Evolutionary conservation across 305 asterid species (phyloP), one percentile per base, ranked within the genome.

Genomic region (Andrographis paniculata): DNA sequence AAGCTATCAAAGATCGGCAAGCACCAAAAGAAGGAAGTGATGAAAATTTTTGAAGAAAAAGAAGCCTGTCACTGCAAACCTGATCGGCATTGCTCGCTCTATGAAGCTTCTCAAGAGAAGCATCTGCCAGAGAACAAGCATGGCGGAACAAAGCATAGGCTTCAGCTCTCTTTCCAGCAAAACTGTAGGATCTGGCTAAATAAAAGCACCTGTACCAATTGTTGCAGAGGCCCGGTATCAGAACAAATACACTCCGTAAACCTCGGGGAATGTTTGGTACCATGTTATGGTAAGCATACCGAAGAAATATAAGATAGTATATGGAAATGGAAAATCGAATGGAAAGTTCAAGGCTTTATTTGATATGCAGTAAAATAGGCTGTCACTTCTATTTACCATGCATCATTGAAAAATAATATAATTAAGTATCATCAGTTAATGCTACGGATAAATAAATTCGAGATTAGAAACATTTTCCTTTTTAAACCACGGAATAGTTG

Each of bases 111-210:
- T 64, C 62, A 56, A 87, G 79, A 56, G 95, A 74, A 45, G 66
- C 49, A 52, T 87, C 88, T 53, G 77, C 85, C 10, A 75, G 69
- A 56, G 93, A 77, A 45, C 91, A 82, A 51, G 94, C 79, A 68
- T 63, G 68, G 66, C 74, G 46, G 72, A 59, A 81, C 65, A 91
- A 72, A 60, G 76, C 89, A 77, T 83, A 91, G 22, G 96, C 99
- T 72, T 91, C 99, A 27, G 78, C 73, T 67, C 96, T 80, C 79
- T 87, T 91, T 48, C 95, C 99, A 57, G 94, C 94, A 59, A 70
- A 76, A 77, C 99, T 87, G 67, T 91, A 91, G 51, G 99, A 91
- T 59, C 77, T 83, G 45, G 95, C 99, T 62, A 91, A 62, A 85
- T 86, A 91, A 72, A 91, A 91, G 76, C 99, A 91, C 78, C 99